Evolutionary conservation across 345 rosid genomes (phyloP), one percentile per base, ranked within the genome.

Genomic region (Laguncularia racemosa): DNA sequence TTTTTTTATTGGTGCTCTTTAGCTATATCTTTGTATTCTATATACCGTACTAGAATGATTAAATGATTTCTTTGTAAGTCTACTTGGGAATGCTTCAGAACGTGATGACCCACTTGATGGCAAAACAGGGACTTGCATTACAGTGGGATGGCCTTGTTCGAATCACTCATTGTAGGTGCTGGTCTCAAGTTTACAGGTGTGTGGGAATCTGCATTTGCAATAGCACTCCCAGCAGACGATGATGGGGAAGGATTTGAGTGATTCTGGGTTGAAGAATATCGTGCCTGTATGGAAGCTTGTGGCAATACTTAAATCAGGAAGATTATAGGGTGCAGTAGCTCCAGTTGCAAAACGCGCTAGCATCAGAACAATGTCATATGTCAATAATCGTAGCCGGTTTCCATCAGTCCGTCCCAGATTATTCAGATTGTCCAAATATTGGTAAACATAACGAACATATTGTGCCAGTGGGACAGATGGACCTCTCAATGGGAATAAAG

Each of bases 361-460:
- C n/a, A n/a, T n/a, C 91, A 93, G 84, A 56, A 93, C 99, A 56
- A 89, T 84, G 78, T 93, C 99, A 44, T 87, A 87, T 58, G 97
- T 89, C 81, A 93, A 66, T 48, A 87, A 82, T 45, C 97, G 90
- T 53, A 93, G 90, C 61, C 96, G 87, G 71, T 77, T 89, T 47
- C 99, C 96, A 58, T 93, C 99, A 50, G 96, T 95, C 47, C 95
- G 90, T 53, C 99, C 97, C 57, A 93, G 95, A 58, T 88, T 81
- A 62, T 70, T 93, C 63, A 93, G 96, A 66, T 93, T 84, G 70
- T 89, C 96, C 99, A 97, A 89, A 69, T 82, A 89, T 61, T 87
- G 99, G 57, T 89, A 97, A 38, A 89, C 87, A 73, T 74, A 79
- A 28, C 96, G 89, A 46, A 76, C 78, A 77, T 93, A 93, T 60